Base-by-base conservation (phyloP, 441 rosid genomes). In the Syzygium malaccense region DNA sequence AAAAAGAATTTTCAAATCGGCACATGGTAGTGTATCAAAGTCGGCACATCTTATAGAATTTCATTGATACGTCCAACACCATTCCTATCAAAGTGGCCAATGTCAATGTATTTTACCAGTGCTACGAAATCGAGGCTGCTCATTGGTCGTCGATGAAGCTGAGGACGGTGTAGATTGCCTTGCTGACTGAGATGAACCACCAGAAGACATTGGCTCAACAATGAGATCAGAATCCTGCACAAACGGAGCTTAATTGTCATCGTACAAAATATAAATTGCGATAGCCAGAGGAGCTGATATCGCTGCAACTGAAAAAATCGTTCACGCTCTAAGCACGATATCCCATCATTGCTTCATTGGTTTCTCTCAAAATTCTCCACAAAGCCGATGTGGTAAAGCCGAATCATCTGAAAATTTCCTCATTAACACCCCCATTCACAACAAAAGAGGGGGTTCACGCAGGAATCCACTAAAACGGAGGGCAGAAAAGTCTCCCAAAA, bases 221-320 rank as follows among this genome's bases (percentile, higher is more conserved):
- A 97, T 91, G 86, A 97, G 91, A 87, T 94, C 98, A 92, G 96
- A 94, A 93, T 97, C 99, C 99, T 98, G 93, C 85, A 88, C 86
- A 88, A 86, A 7, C 88, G 86, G 57, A 55, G 56, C 53, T 30
- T 20, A 88, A 37, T 53, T 13, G 60, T 45, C 48, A 60, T 56
- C 32, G 28, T 7, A 6, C 86, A 84, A 23, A 64, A 84, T 30
- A 80, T 45, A 49, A 83, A 51, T 18, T 3, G 51, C 51, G 1
- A 19, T 14, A 56, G 30, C 62, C 28, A 23, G 33, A 23, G 17
- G 45, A 23, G 25, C 54, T 18, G 5, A 60, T 32, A 64, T 37
- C 48, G 48, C 62, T 18, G 19, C 23, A 41, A 10, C 5, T 54
- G 8, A 41, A 56, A 86, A 56, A 14, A 37, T 8, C 23, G 17